Evolutionary conservation across 139 green algal species (phyloP), one percentile per base, ranked within the genome.

Genomic region (Limnomonas spitsbergensis): DNA sequence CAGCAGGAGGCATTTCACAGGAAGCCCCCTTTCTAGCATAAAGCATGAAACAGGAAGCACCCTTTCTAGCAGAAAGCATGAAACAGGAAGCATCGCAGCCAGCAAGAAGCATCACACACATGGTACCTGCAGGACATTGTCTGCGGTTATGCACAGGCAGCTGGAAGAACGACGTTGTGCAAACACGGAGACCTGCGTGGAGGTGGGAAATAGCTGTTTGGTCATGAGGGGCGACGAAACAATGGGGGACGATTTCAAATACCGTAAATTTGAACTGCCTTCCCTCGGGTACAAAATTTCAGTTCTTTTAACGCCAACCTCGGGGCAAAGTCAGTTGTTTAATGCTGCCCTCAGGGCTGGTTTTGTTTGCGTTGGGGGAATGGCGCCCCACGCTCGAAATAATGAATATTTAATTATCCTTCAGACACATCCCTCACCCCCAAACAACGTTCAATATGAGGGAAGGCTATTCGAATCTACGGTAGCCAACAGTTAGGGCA

Each of bases 61-160:
- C n/a, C n/a, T n/a, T n/a, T n/a, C n/a, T n/a, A n/a, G n/a, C n/a
- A n/a, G n/a, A n/a, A n/a, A n/a, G n/a, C n/a, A n/a, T n/a, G n/a
- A n/a, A n/a, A n/a, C n/a, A n/a, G n/a, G n/a, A n/a, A n/a, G n/a
- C n/a, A n/a, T n/a, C n/a, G n/a, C n/a, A n/a, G n/a, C n/a, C n/a
- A n/a, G n/a, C n/a, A n/a, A n/a, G n/a, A n/a, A n/a, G n/a, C n/a
- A n/a, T n/a, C n/a, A n/a, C n/a, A n/a, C n/a, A n/a, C n/a, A n/a
- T n/a, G n/a, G n/a, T 20, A 70, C 56, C 56, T 70, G 56, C 56
- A 70, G 27, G 56, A 70, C 29, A 20, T 70, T 70, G 56, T 70
- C 56, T 24, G 56, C 56, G 9, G 56, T 70, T 32, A 70, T 32
- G 56, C 56, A 70, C 29, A 70, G 29, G 24, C 56, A 70, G 56